Percentiles rank a stretch among this genome's conserved stretches.
phyloP scores from a whole-genome alignment of 192 early-diverging fungal species.

The Glomus cerebriforme region DNA sequence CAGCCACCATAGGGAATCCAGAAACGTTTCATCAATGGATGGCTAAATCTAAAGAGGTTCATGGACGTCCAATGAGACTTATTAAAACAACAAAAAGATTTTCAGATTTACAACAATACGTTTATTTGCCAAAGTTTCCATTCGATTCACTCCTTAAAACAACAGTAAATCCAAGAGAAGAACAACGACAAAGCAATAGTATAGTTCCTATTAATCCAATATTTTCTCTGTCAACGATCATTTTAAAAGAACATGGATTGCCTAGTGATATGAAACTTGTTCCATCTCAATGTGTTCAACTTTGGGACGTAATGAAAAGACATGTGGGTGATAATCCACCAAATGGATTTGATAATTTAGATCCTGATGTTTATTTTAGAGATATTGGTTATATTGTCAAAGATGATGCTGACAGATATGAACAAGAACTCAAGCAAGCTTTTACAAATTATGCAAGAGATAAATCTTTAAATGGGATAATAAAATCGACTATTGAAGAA shows the following conservation, averaged over 20 bases:
- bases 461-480: not conserved
- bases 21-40: constrained; percentile 39
- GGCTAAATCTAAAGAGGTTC: constrained; percentile 11
- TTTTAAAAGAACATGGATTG: constrained; percentile 26
- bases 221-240: constrained; percentile 29
- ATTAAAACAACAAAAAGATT: constrained; percentile 42
- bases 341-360: not conserved
- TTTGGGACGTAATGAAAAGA: constrained; percentile 39
- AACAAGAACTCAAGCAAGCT: constrained; percentile 37
- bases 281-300: constrained; percentile 39
- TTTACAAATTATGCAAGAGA: constrained; percentile 26
- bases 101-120: constrained; percentile 45
- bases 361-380: constrained; percentile 42
- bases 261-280: constrained; percentile 39
- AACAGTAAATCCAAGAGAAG: not conserved
- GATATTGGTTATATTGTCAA: constrained; percentile 32
- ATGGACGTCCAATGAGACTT: constrained; percentile 32
- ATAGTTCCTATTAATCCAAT: constrained; percentile 42
- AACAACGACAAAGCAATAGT: not conserved
- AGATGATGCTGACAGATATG: constrained; percentile 33
- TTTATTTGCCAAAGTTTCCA: constrained; percentile 37
- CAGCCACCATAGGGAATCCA: constrained; percentile 47
- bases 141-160: not conserved
- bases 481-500: not conserved
- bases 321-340: not conserved